These are phyloP conservation scores for Coemansia sp. DNA, from an alignment of 192 early-diverging fungal genomes.

Conservation along the genomic window DNA sequence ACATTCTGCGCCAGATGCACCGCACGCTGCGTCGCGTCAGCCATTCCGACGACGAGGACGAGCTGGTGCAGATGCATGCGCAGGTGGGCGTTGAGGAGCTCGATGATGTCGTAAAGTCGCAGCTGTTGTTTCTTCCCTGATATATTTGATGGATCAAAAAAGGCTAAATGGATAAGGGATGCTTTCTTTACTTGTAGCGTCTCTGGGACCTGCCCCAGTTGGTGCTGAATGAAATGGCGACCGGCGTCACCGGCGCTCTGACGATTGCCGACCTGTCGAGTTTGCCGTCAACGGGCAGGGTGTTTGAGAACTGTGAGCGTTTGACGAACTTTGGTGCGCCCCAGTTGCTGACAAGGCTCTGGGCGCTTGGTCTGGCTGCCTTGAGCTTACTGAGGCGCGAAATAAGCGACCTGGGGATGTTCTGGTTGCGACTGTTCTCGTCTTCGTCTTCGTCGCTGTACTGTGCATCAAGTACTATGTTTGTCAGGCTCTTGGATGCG, in stretches of 20 bases:
- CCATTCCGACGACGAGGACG: slow-evolving; percentile 65
- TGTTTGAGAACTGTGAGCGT: slow-evolving; percentile 37
- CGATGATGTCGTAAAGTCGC: slow-evolving; percentile 57
- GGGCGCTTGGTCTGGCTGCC: slow-evolving; percentile 23
- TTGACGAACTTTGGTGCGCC: slow-evolving; percentile 48
- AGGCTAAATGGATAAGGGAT: no score
- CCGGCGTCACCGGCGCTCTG: not conserved
- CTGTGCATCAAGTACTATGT: not conserved
- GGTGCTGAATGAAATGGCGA: not conserved
- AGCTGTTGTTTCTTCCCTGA: slow-evolving; percentile 3
- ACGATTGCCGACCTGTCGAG: not conserved
- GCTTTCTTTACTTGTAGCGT: slow-evolving; percentile 20
- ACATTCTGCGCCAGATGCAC: slow-evolving; percentile 60
- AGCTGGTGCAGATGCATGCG: slow-evolving; percentile 70
- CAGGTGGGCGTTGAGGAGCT: slow-evolving; percentile 70
- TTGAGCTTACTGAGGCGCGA: slow-evolving; percentile 22
- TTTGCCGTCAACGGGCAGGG: slow-evolving; percentile 18
- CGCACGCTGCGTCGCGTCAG: slow-evolving; percentile 62
- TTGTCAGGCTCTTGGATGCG: slow-evolving; percentile 10
- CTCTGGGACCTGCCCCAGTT: slow-evolving; percentile 20
- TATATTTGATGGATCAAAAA: not conserved
- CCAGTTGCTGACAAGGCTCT: slow-evolving; percentile 47
- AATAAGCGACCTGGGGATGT: slow-evolving; percentile 19
- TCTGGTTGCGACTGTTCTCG: not conserved
- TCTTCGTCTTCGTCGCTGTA: not conserved